Percentiles rank a stretch among this genome's conserved stretches.
Evolutionary conservation across 106 monocot genomes (phyloP).

Genomic region (Dactylorhiza incarnata): DNA sequence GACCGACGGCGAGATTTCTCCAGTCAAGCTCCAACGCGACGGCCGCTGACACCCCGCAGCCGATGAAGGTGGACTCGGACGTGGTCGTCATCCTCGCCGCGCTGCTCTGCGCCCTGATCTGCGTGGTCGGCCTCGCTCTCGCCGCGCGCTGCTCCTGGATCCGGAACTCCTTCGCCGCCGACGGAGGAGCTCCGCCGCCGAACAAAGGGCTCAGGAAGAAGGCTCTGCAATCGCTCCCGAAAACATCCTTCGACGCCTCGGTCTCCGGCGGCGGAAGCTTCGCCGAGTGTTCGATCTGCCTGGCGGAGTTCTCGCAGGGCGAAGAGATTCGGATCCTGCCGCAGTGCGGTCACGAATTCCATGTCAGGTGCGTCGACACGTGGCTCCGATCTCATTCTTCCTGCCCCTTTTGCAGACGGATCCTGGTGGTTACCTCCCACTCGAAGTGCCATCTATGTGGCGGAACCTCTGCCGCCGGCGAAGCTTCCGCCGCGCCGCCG

Average conservation of each 20-base stretch:
- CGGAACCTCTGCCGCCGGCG: neutral
- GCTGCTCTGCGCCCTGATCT: constrained; percentile 31
- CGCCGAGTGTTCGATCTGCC: constrained; percentile 22
- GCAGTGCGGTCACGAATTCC: constrained; percentile 23
- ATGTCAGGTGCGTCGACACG: constrained; percentile 24
- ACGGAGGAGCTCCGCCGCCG: neutral
- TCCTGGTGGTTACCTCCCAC: neutral
- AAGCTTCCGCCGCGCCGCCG: neutral
- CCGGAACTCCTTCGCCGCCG: neutral
- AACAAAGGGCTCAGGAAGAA: constrained; percentile 24
- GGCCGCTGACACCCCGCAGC: constrained; percentile 5
- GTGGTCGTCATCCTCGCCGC: constrained; percentile 26
- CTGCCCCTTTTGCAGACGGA: constrained; percentile 19
- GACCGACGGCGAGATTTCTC: constrained; percentile 8
- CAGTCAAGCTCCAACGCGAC: neutral
- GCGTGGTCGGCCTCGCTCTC: constrained; percentile 26
- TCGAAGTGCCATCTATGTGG: constrained; percentile 2
- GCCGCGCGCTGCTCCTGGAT: constrained; percentile 33
- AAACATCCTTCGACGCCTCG: neutral
- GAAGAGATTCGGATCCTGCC: constrained; percentile 25
- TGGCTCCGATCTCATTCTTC: constrained; percentile 22
- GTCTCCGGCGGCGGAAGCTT: constrained; percentile 1
- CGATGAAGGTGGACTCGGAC: constrained; percentile 23
- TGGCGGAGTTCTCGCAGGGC: constrained; percentile 18
- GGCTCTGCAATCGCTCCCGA: constrained; percentile 15